Evolutionary conservation across 2,329 filamentous ascomycete genomes (phyloP).

Genomic region (Daldinia sp.): DNA sequence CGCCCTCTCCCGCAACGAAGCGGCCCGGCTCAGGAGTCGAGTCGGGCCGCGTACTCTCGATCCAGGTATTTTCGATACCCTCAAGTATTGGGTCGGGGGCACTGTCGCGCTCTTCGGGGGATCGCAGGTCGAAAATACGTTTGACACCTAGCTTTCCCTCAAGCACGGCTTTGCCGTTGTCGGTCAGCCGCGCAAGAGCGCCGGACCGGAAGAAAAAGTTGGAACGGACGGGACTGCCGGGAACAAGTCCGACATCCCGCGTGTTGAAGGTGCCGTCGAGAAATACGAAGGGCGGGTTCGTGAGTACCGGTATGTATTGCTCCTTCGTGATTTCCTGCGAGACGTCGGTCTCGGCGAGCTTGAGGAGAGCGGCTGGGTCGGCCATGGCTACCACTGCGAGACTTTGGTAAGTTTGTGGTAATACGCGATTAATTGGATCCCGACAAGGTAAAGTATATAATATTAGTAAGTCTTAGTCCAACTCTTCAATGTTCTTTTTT

Average conservation of each 20-base stretch:
- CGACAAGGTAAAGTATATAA: background rate
- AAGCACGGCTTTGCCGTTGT: constrained; percentile 55
- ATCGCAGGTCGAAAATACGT: constrained; percentile 66
- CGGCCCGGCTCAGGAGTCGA: constrained; percentile 54
- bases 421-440: background rate
- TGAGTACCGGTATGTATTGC: constrained; percentile 54
- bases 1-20: constrained; percentile 61
- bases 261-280: constrained; percentile 64
- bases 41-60: constrained; percentile 53
- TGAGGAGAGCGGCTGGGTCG: constrained; percentile 49
- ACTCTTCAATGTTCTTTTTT: background rate
- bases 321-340: constrained; percentile 54
- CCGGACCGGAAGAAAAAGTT: constrained; percentile 62
- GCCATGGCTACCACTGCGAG: constrained; percentile 41
- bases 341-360: constrained; percentile 59
- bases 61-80: constrained; percentile 62
- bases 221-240: constrained; percentile 56
- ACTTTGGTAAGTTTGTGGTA: background rate
- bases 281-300: constrained; percentile 60
- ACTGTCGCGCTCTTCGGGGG: constrained; percentile 56
- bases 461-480: background rate
- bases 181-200: constrained; percentile 55
- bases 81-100: constrained; percentile 60
- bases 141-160: constrained; percentile 55
- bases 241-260: constrained; percentile 63